Conservation (phyloP, 129 eudicot species). For the Centrapalus pauciflorus region DNA sequence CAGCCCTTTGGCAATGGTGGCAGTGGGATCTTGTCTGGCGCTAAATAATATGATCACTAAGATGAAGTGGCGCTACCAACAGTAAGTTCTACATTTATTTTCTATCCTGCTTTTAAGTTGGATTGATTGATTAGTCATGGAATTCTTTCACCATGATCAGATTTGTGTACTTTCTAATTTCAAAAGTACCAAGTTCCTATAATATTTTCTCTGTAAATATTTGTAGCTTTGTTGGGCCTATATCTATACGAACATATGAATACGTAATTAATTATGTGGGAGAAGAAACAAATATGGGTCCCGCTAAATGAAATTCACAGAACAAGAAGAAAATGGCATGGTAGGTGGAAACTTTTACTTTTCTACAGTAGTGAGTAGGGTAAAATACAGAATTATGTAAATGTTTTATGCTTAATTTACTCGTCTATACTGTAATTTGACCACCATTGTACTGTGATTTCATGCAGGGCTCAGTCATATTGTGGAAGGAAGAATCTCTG, state of each 20-base stretch:
- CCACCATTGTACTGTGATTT: constrained; percentile 2
- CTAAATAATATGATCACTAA: constrained; percentile 26
- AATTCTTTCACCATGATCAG: not conserved
- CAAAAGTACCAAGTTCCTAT: not conserved
- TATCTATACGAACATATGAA: not conserved
- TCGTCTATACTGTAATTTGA: not conserved
- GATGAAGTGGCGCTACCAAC: constrained; percentile 29
- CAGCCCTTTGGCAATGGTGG: constrained; percentile 58
- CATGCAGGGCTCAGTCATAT: constrained; percentile 31
- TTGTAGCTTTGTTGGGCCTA: not conserved
- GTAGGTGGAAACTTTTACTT: not conserved
- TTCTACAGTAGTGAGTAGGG: not conserved
- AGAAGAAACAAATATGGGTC: not conserved
- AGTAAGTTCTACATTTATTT: constrained; percentile 38
- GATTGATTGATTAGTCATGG: not conserved
- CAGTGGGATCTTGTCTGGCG: constrained; percentile 38
- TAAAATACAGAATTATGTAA: not conserved
- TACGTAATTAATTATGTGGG: not conserved
- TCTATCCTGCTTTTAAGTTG: not conserved
- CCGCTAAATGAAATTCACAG: not conserved
- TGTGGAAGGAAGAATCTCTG: constrained; percentile 26
- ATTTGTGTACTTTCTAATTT: not conserved
- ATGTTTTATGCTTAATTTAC: not conserved
- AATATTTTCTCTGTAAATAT: too few species aligned
- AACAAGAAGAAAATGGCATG: not conserved